phyloP scores from a whole-genome alignment of 2,329 filamentous ascomycete genomes.

The Verticillium alfalfae region DNA sequence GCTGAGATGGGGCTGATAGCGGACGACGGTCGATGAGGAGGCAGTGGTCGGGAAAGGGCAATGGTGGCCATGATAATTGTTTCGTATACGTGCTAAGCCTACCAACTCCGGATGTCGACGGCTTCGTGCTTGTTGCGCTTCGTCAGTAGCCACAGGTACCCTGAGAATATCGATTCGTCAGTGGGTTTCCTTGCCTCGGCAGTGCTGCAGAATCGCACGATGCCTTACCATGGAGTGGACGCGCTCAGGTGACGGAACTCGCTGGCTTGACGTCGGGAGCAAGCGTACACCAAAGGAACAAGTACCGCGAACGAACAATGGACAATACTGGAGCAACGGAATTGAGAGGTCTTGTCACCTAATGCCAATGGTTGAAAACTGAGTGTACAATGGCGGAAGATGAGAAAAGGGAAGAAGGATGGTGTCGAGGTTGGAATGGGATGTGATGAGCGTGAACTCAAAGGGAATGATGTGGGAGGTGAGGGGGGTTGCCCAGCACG shows the following conservation, averaged over 20 bases:
- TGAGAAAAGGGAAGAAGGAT: not conserved
- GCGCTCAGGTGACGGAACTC: too few species aligned
- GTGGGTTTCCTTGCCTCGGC: not conserved
- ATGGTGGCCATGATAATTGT: slow-evolving; percentile 44
- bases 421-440: not conserved
- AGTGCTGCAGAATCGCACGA: not conserved
- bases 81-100: not conserved
- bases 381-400: not conserved
- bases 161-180: not conserved
- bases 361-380: too few species aligned
- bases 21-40: slow-evolving; percentile 37
- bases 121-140: not conserved
- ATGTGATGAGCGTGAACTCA: not conserved
- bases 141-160: not conserved
- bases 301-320: too few species aligned
- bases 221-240: too few species aligned
- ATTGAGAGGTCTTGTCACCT: too few species aligned
- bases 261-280: too few species aligned
- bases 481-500: not conserved
- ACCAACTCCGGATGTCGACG: not conserved
- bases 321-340: too few species aligned
- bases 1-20: slow-evolving; percentile 24
- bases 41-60: slow-evolving; percentile 43
- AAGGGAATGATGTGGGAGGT: not conserved
- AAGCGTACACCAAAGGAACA: too few species aligned